Conservation (phyloP, 2,329 filamentous ascomycete genomes). For the Tympanopsis confertula region DNA sequence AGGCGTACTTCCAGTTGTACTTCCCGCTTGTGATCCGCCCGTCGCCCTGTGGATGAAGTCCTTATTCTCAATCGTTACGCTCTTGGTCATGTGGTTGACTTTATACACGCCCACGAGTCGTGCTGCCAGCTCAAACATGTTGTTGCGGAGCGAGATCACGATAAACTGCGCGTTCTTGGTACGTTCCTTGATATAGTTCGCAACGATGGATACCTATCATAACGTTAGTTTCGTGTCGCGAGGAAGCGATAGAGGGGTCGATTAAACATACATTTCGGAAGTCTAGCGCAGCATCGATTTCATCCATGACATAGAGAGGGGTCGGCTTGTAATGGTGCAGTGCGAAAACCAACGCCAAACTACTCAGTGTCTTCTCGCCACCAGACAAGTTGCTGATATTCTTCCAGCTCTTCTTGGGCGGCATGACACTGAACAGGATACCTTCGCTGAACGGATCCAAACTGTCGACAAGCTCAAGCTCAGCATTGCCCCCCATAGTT, state of each 20-base stretch:
- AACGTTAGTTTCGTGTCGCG: not conserved
- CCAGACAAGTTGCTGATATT: constrained; percentile 93
- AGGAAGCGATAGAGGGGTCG: not conserved
- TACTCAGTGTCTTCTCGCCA: constrained; percentile 93
- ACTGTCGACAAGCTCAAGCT: constrained; percentile 90
- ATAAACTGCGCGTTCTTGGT: constrained; percentile 99
- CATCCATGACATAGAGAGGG: constrained; percentile 97
- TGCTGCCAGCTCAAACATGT: constrained; percentile 98
- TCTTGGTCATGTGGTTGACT: constrained; percentile 97
- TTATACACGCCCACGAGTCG: constrained; percentile 96
- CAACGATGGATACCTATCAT: constrained; percentile 80
- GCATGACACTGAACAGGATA: constrained; percentile 96
- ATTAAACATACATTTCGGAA: constrained; percentile 76
- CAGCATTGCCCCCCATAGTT: constrained; percentile 96
- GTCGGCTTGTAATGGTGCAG: constrained; percentile 97
- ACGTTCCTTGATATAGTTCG: constrained; percentile 96
- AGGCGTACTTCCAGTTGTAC: no score
- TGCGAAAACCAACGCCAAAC: constrained; percentile 90
- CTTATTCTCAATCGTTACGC: constrained; percentile 75
- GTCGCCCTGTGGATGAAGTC: constrained; percentile 68
- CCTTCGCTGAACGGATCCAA: constrained; percentile 95
- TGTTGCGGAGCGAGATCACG: constrained; percentile 93
- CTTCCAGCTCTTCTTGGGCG: constrained; percentile 99
- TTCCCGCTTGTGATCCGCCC: no score
- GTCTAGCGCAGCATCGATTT: constrained; percentile 95